Evolutionary conservation across 176 grass and related monocot species (phyloP).

Genomic region (Musa itinerans): DNA sequence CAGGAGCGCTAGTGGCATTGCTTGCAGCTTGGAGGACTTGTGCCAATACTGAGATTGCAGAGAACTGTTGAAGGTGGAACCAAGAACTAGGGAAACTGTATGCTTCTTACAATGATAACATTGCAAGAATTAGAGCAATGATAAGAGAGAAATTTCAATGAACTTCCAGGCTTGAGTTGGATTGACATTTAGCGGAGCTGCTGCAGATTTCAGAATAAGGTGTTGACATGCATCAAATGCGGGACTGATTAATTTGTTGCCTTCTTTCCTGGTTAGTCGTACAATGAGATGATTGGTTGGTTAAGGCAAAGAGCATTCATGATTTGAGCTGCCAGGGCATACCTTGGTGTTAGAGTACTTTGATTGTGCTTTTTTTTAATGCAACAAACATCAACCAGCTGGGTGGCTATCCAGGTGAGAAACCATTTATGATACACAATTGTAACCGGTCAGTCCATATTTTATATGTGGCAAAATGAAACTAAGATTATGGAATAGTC

Average conservation of each 20-base stretch:
- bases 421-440: not conserved
- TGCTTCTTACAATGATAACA: constrained; percentile 53
- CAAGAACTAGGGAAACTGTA: constrained; percentile 59
- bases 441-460: not conserved
- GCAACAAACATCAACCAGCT: not conserved
- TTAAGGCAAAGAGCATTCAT: not conserved
- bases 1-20: constrained; percentile 54
- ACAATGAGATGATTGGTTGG: not conserved
- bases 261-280: not conserved
- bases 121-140: constrained; percentile 39
- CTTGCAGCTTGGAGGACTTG: constrained; percentile 67
- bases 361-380: not conserved
- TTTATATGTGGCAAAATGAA: not conserved
- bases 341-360: too few species aligned
- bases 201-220: constrained; percentile 13
- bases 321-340: too few species aligned
- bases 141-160: constrained; percentile 39
- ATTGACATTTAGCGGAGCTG: constrained; percentile 32
- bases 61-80: constrained; percentile 65
- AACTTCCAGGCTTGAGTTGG: constrained; percentile 63
- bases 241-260: not conserved
- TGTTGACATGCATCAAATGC: constrained; percentile 16
- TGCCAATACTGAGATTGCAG: constrained; percentile 56
- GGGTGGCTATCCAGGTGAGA: not conserved
- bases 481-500: not conserved